These are phyloP conservation scores for Xylaria digitata DNA, from an alignment of 2,329 filamentous ascomycete species.

Conservation along the genomic window DNA sequence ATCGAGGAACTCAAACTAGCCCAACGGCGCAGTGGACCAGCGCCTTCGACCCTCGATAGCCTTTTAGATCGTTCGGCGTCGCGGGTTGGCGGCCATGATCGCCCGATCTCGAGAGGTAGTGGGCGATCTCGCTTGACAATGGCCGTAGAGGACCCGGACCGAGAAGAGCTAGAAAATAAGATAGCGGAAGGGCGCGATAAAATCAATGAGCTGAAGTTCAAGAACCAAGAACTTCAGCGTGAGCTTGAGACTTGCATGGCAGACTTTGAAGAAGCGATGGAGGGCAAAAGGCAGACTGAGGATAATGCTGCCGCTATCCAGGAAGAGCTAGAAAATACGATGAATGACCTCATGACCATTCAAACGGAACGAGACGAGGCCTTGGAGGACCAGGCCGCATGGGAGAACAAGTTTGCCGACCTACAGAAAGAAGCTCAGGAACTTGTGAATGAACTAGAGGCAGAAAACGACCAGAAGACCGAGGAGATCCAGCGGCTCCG, in stretches of 20 bases:
- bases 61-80: constrained; percentile 95
- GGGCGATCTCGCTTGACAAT: constrained; percentile 73
- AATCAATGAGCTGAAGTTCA: constrained; percentile 84
- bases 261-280: constrained; percentile 80
- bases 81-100: constrained; percentile 74
- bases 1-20: constrained; percentile 96
- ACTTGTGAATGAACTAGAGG: constrained; percentile 74
- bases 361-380: constrained; percentile 90
- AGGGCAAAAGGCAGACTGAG: constrained; percentile 70
- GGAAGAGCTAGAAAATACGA: constrained; percentile 81
- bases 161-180: constrained; percentile 86
- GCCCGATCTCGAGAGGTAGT: constrained; percentile 80
- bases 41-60: constrained; percentile 80
- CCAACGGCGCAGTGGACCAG: constrained; percentile 75
- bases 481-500: constrained; percentile 77
- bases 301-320: constrained; percentile 72
- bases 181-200: constrained; percentile 87
- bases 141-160: constrained; percentile 76
- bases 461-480: constrained; percentile 77
- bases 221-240: constrained; percentile 87
- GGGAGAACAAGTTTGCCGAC: constrained; percentile 71
- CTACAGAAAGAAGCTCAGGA: constrained; percentile 73
- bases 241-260: constrained; percentile 83
- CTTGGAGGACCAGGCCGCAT: constrained; percentile 70
- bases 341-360: constrained; percentile 81